Evolutionary conservation across 345 rosid genomes (phyloP).

Genomic region (Noccaea caerulescens): DNA sequence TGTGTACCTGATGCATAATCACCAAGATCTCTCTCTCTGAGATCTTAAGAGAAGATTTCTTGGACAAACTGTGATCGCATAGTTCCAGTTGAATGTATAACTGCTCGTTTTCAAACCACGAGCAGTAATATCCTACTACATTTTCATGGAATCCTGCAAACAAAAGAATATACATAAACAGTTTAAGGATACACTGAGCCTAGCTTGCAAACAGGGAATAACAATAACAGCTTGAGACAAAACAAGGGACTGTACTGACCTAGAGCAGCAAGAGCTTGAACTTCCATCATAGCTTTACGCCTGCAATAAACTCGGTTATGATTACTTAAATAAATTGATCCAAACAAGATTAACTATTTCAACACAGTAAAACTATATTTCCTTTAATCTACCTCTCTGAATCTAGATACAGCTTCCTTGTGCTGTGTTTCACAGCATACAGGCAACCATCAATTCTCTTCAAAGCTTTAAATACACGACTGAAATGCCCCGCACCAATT

Average conservation of each 20-base stretch:
- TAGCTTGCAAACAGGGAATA: background rate
- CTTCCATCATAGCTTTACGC: conserved; percentile 98
- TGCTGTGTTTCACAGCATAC: conserved; percentile 88
- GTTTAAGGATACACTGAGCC: conserved; percentile 11
- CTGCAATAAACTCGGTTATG: conserved; percentile 48
- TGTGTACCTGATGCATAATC: conserved; percentile 70
- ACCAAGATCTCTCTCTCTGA: conserved; percentile 66
- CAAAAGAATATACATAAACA: conserved; percentile 18
- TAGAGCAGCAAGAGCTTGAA: conserved; percentile 94
- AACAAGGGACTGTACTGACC: conserved; percentile 52
- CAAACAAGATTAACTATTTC: background rate
- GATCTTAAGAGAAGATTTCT: conserved; percentile 46
- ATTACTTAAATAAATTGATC: background rate
- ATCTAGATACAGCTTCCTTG: conserved; percentile 68
- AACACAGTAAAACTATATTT: background rate
- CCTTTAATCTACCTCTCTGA: conserved; percentile 63
- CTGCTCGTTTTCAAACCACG: conserved; percentile 96
- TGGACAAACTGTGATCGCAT: conserved; percentile 83
- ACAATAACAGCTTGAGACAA: background rate
- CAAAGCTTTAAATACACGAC: conserved; percentile 82
- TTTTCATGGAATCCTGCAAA: conserved; percentile 78
- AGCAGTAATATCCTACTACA: conserved; percentile 76
- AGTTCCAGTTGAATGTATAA: conserved; percentile 97
- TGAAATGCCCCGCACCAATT: conserved; percentile 90
- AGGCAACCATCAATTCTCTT: conserved; percentile 96